Evolutionary conservation across 345 rosid species (phyloP).

Genomic region (Linum trigynum): DNA sequence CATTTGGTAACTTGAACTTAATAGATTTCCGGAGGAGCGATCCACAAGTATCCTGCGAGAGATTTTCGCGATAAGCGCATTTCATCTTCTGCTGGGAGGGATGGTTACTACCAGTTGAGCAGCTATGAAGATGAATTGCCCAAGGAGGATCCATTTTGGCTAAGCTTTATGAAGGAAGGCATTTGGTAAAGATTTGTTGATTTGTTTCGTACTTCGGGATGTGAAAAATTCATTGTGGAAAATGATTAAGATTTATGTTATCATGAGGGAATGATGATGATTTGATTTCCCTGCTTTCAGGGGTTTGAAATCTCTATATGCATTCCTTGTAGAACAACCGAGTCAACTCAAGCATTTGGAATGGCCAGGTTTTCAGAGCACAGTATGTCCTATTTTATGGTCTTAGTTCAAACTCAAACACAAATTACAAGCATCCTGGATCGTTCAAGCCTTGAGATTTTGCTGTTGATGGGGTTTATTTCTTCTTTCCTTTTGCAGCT

Average conservation of each 20-base stretch:
- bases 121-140: slow-evolving; percentile 20
- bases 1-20: slow-evolving; percentile 6
- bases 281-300: slow-evolving; percentile 22
- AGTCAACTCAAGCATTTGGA: slow-evolving; percentile 73
- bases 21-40: slow-evolving; percentile 15
- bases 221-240: not conserved
- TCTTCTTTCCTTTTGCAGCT: slow-evolving; percentile 34
- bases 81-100: slow-evolving; percentile 15
- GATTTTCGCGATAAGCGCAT: slow-evolving; percentile 5
- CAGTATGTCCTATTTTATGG: slow-evolving; percentile 31
- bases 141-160: slow-evolving; percentile 36
- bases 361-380: slow-evolving; percentile 68
- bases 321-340: slow-evolving; percentile 67
- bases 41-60: slow-evolving; percentile 5
- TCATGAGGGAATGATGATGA: not conserved
- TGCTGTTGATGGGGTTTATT: not conserved
- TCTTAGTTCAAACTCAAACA: not conserved
- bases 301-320: slow-evolving; percentile 38
- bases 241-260: not conserved
- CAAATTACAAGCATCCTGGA: not conserved
- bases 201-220: not conserved
- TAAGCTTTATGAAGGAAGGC: slow-evolving; percentile 31
- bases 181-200: slow-evolving; percentile 27
- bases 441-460: not conserved
- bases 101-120: slow-evolving; percentile 16